Conservation (phyloP, 495 filamentous ascomycete species). For the Astrothelium subdiscretum region DNA sequence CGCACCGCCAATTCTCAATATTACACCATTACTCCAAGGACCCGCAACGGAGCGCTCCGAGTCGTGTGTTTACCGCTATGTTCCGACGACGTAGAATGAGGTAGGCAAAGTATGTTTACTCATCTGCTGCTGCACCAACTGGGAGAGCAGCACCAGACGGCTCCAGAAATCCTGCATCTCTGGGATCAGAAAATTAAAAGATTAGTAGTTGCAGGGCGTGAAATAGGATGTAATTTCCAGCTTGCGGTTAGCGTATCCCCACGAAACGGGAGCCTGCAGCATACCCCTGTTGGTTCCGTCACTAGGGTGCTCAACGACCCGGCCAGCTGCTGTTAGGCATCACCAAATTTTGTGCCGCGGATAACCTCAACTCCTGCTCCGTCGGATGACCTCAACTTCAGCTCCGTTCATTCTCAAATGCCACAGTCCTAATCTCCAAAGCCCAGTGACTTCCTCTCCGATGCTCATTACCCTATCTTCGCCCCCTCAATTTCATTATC, state of each 20-base stretch:
- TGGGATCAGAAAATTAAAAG: background rate
- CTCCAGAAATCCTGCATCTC: background rate
- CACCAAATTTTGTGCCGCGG: too few species aligned
- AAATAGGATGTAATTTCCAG: background rate
- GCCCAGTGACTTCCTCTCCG: background rate
- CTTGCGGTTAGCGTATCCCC: background rate
- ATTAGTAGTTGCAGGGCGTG: too few species aligned
- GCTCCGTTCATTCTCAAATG: too few species aligned
- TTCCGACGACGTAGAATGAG: too few species aligned
- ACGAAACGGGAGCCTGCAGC: background rate
- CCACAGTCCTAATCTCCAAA: background rate
- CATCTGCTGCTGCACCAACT: too few species aligned
- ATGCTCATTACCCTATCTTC: background rate
- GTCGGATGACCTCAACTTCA: background rate
- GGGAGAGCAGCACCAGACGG: background rate
- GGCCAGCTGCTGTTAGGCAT: too few species aligned
- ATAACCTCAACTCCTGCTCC: background rate
- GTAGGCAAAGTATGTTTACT: too few species aligned
- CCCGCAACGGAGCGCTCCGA: background rate
- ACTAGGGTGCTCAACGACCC: background rate
- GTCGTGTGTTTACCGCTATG: too few species aligned
- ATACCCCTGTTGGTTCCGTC: background rate
- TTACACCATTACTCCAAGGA: background rate
- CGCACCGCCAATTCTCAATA: background rate
- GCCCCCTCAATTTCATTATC: background rate